Conservation (phyloP, 208 protist species). For the Trichomonas vaginalis region DNA sequence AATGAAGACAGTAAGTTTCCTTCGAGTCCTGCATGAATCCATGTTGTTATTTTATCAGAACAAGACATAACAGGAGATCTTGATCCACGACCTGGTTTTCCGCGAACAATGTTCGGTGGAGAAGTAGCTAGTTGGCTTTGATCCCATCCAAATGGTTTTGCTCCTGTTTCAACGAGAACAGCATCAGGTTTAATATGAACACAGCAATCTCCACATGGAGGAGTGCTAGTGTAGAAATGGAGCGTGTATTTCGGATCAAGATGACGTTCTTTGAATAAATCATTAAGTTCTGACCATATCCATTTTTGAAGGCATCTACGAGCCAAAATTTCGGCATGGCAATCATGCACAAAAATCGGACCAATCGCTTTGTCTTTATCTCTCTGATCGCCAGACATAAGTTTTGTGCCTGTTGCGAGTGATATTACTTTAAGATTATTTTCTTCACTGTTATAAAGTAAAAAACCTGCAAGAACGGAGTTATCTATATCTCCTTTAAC, state of each 20-base stretch:
- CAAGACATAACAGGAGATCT: not conserved
- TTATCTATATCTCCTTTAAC: conserved; percentile 2
- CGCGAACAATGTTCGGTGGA: not conserved
- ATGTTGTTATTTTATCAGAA: not conserved
- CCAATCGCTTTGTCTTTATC: not conserved
- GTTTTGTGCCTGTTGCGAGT: not conserved
- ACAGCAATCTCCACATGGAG: not conserved
- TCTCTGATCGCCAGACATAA: conserved; percentile 9
- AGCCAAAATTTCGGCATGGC: not conserved
- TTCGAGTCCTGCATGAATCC: not conserved
- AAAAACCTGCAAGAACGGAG: not conserved
- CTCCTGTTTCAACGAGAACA: not conserved
- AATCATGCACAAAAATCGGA: not conserved
- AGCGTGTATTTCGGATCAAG: not conserved
- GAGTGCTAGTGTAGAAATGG: not conserved
- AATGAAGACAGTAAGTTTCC: not conserved
- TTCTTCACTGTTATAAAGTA: not conserved
- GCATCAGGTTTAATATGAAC: not conserved
- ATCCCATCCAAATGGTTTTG: not conserved
- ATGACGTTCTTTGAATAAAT: not conserved
- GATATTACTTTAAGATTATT: not conserved
- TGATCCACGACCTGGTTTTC: not conserved
- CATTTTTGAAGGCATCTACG: not conserved
- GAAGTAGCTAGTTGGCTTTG: not conserved
- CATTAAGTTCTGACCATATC: not conserved